Evolutionary conservation across 352 stramenopile species (phyloP).

Genomic region (Phytopythium mirpurense): DNA sequence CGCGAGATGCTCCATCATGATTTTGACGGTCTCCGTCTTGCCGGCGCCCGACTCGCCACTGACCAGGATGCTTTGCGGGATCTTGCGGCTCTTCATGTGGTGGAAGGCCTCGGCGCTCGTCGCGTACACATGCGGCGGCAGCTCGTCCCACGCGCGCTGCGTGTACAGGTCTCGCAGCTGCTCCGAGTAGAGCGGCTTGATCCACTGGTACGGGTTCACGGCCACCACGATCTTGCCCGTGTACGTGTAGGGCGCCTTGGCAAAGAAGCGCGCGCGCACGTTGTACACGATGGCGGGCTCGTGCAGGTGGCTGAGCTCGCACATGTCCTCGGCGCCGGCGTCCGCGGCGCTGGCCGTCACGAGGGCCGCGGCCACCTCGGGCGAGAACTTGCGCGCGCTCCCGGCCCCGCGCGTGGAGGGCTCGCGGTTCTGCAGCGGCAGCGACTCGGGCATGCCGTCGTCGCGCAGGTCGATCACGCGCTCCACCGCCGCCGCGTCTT

Average conservation of each 20-base stretch:
- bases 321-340: slow-evolving; percentile 81
- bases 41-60: slow-evolving; percentile 92
- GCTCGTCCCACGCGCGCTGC: slow-evolving; percentile 43
- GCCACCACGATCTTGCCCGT: slow-evolving; percentile 96
- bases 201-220: slow-evolving; percentile 94
- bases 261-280: slow-evolving; percentile 78
- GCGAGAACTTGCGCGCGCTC: slow-evolving; percentile 7
- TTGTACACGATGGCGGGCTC: slow-evolving; percentile 93
- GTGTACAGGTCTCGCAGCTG: slow-evolving; percentile 71
- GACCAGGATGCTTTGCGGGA: slow-evolving; percentile 88
- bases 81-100: slow-evolving; percentile 70
- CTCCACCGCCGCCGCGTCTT: slow-evolving; percentile 33
- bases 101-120: slow-evolving; percentile 81
- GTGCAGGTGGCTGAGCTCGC: slow-evolving; percentile 81
- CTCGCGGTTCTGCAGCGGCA: slow-evolving; percentile 66
- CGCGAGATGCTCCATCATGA: slow-evolving; percentile 95
- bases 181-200: slow-evolving; percentile 83
- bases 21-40: slow-evolving; percentile 96
- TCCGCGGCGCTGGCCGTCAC: slow-evolving; percentile 21
- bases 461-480: slow-evolving; percentile 62
- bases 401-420: background rate
- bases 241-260: slow-evolving; percentile 93
- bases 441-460: slow-evolving; percentile 66
- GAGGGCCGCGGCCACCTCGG: slow-evolving; percentile 13
- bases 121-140: slow-evolving; percentile 89